phyloP scores from a whole-genome alignment of 1,284 basidiomycete genomes.

The Malassezia cuniculi region DNA sequence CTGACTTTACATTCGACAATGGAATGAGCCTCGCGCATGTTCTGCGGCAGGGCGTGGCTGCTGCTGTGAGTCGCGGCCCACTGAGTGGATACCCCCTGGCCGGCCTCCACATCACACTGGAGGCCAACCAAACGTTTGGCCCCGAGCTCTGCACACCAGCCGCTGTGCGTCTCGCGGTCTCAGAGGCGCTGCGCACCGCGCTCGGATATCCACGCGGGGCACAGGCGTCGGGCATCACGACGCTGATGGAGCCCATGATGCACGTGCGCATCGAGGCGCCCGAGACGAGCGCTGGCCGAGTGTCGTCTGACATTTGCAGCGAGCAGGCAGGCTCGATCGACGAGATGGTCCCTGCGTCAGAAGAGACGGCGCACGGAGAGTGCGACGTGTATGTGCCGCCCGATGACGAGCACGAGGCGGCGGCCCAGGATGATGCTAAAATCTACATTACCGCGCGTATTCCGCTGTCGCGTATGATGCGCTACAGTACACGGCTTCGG shows the following conservation, averaged over 20 bases:
- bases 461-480: conserved; percentile 64
- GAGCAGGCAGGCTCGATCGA: conserved; percentile 32
- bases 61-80: conserved; percentile 32
- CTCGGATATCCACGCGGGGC: conserved; percentile 12
- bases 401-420: conserved; percentile 44
- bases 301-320: conserved; percentile 33
- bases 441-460: conserved; percentile 50
- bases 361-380: conserved; percentile 56
- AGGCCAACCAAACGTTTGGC: conserved; percentile 21
- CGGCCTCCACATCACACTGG: conserved; percentile 19
- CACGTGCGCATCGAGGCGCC: conserved; percentile 22
- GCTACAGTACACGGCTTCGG: conserved; percentile 64
- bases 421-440: conserved; percentile 46
- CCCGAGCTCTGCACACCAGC: conserved; percentile 21
- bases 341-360: conserved; percentile 21
- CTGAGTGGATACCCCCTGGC: conserved; percentile 34
- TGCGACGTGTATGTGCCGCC: conserved; percentile 60
- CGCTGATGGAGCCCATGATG: conserved; percentile 43
- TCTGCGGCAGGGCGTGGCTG: conserved; percentile 17
- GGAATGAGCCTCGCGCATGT: conserved; percentile 1
- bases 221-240: conserved; percentile 7
- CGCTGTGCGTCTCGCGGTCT: conserved; percentile 23
- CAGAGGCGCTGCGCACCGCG: conserved; percentile 19
- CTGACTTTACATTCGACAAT: conserved; percentile 1
- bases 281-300: conserved; percentile 25